Base-by-base conservation (phyloP, 768 basidiomycete species). In the Leccinum subtestaceum region DNA sequence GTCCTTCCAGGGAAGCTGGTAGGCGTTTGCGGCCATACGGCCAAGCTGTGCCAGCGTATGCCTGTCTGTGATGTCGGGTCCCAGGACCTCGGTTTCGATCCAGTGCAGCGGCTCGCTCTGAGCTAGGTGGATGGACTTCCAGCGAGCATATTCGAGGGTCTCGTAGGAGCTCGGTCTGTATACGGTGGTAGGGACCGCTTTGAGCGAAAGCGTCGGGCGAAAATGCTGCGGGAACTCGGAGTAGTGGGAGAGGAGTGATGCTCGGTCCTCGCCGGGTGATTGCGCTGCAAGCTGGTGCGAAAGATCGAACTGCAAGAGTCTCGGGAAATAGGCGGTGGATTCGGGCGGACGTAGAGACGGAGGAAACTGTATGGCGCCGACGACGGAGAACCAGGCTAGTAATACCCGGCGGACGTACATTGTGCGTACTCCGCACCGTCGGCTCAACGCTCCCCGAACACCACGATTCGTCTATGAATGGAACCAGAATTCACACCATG, bases 21-120 rank as follows among this genome's bases (percentile, higher is more conserved):
- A 98, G 2, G 96, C 95, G 69, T 98, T 92, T 36, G 86, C 91
- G 10, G 87, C 80, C 88, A 98, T 95, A 58, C 91, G 77, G 8
- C 90, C 95, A 29, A 98, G 80, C 69, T 93, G 87, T 2, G 81
- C 78, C 6, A 98, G 75, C 0, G 95, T 97, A 65, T 89, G 87
- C 54, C 80, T 75, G 70, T 96, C 91, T 58, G 82, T 80, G 15
- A 94, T 72, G 68, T 97, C 89, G 0, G 96, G 96, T 4, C 80
- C 92, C 4, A 81, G 76, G 11, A 92, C 77, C 46, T 85, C 77
- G 3, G 83, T 70, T 51, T 80, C 77, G 34, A 89, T 84, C 95
- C 95, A 97, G 45, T 83, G 75, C 1, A 88, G 65, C 2, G 66
- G 65, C 52, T 85, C 81, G 65, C 79, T 82, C 71, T 88, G 77